Evolutionary conservation across 805 yeast species (phyloP), one percentile per base, ranked within the genome.

Genomic region (Lipomyces sp.): DNA sequence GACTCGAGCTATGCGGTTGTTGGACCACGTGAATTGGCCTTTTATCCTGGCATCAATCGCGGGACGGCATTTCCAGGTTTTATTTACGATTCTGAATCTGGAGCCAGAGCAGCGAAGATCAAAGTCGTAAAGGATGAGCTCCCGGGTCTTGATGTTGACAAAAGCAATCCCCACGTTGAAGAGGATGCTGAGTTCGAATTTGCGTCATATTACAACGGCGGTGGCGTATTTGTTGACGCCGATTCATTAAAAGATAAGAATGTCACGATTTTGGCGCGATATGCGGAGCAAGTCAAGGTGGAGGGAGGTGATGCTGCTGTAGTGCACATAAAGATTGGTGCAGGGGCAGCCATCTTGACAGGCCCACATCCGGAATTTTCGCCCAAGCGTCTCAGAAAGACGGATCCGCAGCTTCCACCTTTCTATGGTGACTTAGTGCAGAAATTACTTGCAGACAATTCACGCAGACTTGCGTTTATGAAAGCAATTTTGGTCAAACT

Each of bases 361-460:
- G 98, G 98, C 0, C 84, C 91, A 0, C 99, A 95, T 77, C 97
- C 97, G 0, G 99, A 95, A 77, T 92, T 87, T 34, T 65, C 71
- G 13, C 69, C 71, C 10, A 67, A 63, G 54, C 64, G 66, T 11
- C 57, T 70, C 30, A 48, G 55, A 18, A 60, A 61, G 29, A 60
- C 57, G 15, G 71, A 61, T 53, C 59, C 63, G 13, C 37, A 48
- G 18, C 32, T 65, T 35, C 67, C 70, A 8, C 67, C 65, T 18
- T 60, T 60, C 34, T 68, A 68, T 35, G 60, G 62, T 1, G 68
- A 63, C 33, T 32, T 68, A 5, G 65, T 68, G 24, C 58, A 79
- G 2, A 75, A 73, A 0, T 76, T 92, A 34, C 75, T 75, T 29
- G 76, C 76, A 0, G 73, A 82, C 42, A 87, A 88, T 62, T 75